Base-by-base conservation (phyloP, 176 grass and related monocot genomes). In the Phragmites australis region DNA sequence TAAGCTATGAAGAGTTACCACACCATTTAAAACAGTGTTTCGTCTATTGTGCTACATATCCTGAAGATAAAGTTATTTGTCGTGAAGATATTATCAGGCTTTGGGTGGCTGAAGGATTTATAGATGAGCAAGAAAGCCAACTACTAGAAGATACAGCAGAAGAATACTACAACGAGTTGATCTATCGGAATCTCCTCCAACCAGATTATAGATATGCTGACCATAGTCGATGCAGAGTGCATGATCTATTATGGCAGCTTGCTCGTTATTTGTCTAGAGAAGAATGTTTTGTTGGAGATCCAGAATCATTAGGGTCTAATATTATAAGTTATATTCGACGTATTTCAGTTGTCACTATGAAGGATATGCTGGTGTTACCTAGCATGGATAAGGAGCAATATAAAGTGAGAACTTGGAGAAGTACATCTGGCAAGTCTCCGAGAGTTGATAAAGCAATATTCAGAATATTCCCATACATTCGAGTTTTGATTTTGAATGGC, bases 1-100 rank as follows among this genome's bases (percentile, higher is more conserved):
- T 90, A 26, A 93, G 91, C 40, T 93, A 85, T 19, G 73, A 86
- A 5, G 85, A 76, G 15, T n/a, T 93, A 16, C 21, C 91, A 19
- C 5, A 21, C 0, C 6, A 47, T 2, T 42, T 89, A 18, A 83
- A 89, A 32, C 60, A 83, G 13, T 93, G 87, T 44, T 93, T 93
- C 10, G 75, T 87, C n/a, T 87, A 66, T 18, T 87, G 68, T 47
- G 59, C 25, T 3, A 19, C 81, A 15, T 81, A 22, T 37, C 30
- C 69, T 1, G 37, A 84, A 85, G 49, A 78, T 46, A n/a, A n/a
- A n/a, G n/a, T 6, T 0, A 27, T 77, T 0, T 1, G 2, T 0
- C 44, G 45, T 26, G 0, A 31, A 0, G 34, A 81, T 21, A 23
- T 94, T 70, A 26, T 45, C 0, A 56, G 30, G n/a, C 12, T 45